Evolutionary conservation across 768 basidiomycete species (phyloP).

Genomic region (Termitomyces heimii): DNA sequence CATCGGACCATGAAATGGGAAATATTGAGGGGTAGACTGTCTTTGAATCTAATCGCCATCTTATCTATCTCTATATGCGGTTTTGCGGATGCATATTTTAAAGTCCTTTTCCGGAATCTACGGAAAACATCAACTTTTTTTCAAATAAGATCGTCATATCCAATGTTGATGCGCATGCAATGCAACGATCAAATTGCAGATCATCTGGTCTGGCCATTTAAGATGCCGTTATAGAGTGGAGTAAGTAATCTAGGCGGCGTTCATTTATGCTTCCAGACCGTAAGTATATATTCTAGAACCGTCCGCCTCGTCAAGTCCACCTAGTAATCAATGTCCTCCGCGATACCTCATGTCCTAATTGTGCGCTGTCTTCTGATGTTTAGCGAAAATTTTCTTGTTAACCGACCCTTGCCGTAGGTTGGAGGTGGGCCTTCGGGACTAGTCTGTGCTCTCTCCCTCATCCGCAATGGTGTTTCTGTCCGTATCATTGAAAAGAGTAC

Average conservation of each 20-base stretch:
- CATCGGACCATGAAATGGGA: constrained; percentile 15
- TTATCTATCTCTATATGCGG: constrained; percentile 5
- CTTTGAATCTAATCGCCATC: constrained; percentile 8
- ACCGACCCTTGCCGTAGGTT: constrained; percentile 23
- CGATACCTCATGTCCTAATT: constrained; percentile 15
- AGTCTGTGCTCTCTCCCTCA: constrained; percentile 33
- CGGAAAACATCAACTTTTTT: neutral
- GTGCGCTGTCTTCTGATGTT: constrained; percentile 11
- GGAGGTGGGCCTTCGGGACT: constrained; percentile 44
- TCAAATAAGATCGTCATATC: neutral
- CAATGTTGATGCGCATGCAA: neutral
- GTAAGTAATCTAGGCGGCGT: neutral
- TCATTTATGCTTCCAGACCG: neutral
- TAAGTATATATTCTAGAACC: constrained; percentile 7
- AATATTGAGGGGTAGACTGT: constrained; percentile 7
- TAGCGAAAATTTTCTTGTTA: neutral
- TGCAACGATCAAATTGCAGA: constrained; percentile 1
- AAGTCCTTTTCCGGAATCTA: neutral
- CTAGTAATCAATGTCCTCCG: constrained; percentile 1
- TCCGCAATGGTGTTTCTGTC: constrained; percentile 40
- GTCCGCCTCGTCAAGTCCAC: neutral
- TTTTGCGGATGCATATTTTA: neutral
- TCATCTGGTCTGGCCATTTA: neutral
- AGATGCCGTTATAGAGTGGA: neutral
- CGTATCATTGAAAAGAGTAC: constrained; percentile 45